Evolutionary conservation across 2,329 filamentous ascomycete species (phyloP).

Genomic region (Aspergillus felis): DNA sequence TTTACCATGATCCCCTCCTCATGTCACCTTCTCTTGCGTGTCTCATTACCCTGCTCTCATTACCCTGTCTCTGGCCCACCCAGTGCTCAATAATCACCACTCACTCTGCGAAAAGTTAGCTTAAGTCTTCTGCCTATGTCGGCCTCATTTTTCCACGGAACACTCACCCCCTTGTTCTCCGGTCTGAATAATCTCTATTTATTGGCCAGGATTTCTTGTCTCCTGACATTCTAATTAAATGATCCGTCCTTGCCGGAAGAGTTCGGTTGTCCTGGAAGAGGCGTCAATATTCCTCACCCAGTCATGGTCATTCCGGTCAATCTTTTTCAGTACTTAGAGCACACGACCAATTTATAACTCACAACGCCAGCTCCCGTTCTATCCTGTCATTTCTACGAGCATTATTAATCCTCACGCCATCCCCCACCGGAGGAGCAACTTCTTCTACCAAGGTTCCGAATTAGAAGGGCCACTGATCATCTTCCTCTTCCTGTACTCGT

Average conservation of each 20-base stretch:
- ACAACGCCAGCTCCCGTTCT: not conserved
- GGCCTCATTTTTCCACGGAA: not conserved
- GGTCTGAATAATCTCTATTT: not conserved
- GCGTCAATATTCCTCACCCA: not conserved
- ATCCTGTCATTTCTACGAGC: not conserved
- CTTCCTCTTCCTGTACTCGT: not conserved
- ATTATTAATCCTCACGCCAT: not conserved
- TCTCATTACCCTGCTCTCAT: not conserved
- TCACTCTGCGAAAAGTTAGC: not conserved
- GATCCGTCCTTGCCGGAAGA: not conserved
- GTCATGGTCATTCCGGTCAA: not conserved
- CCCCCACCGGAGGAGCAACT: not conserved
- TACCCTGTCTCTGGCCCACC: not conserved
- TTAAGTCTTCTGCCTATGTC: not conserved
- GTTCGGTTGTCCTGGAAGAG: not conserved
- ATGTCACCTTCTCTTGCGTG: not conserved
- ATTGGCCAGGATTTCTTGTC: not conserved
- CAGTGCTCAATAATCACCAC: not conserved
- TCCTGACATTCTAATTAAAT: not conserved
- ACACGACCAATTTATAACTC: not conserved
- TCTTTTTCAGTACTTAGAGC: not conserved
- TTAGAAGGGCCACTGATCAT: not conserved
- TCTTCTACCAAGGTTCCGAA: not conserved
- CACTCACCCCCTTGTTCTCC: not conserved
- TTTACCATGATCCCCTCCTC: not conserved